Evolutionary conservation across 2,329 filamentous ascomycete genomes (phyloP), one percentile per base, ranked within the genome.

Genomic region (Elsinoe fawcettii): DNA sequence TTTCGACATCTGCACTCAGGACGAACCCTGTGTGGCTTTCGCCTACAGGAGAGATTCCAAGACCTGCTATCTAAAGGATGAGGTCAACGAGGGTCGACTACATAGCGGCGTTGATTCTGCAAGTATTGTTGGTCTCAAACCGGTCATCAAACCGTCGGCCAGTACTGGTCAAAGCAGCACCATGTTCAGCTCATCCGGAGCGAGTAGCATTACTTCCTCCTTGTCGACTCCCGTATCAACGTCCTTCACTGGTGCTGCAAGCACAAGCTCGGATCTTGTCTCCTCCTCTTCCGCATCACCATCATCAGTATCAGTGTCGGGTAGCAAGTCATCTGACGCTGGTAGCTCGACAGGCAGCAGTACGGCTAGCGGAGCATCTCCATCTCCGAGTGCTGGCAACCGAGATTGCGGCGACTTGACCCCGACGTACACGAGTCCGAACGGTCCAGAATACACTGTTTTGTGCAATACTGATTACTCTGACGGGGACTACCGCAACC

Each of bases 1-100:
- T 37, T 41, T 58, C 43, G 20, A 36, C 22, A n/a, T 54, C 5
- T 58, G 56, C 18, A 53, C 32, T n/a, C 12, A 27, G 11, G 37
- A 54, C 9, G 46, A 34, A 16, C 22, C 16, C 2, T 58, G 56
- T 36, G 41, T 54, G 14, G 56, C 46, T 22, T 58, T 58, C 34
- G 30, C 56, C 7, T 58, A 58, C 47, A 14, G 47, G 9, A 44
- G 37, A 14, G 56, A 58, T 18, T 37, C 56, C 7, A 22, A 44
- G 46, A 34, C 22, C 5, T 58, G 56, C 37, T 54, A 54, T 39
- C 49, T 58, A 1, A 58, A 58, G 37, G 27, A 27, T 25, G 56
- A 51, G 25, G 41, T 37, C 30, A 46, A 46, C 18, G 8, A 9
- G 7, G 37, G 37, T 36, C n/a, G 54, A 25, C 18, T 11, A 11